Percentiles rank a stretch among this genome's conserved stretches.
Evolutionary conservation across 2,329 filamentous ascomycete species (phyloP).

Genomic region (Microdochium bolleyi): DNA sequence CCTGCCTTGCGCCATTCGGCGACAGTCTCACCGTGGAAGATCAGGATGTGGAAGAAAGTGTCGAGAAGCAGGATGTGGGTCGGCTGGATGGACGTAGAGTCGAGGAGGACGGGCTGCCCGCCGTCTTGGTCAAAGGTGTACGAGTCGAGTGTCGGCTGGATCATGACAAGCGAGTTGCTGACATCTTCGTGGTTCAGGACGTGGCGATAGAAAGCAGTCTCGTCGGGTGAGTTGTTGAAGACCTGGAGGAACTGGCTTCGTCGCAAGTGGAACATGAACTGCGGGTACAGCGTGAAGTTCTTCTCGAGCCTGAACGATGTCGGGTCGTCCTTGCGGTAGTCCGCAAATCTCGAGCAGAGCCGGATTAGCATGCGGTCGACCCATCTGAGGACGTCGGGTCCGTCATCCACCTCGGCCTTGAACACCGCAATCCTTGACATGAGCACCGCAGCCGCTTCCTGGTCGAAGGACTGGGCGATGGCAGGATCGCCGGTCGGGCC

Average conservation of each 20-base stretch:
- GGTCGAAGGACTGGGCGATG: slow-evolving; percentile 94
- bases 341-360: slow-evolving; percentile 90
- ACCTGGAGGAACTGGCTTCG: slow-evolving; percentile 97
- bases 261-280: slow-evolving; percentile 99
- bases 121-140: slow-evolving; percentile 97
- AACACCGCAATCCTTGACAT: slow-evolving; percentile 99
- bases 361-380: slow-evolving; percentile 98
- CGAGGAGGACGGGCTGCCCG: slow-evolving; percentile 84
- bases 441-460: slow-evolving; percentile 92
- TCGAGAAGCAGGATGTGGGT: slow-evolving; percentile 91
- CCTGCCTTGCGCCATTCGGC: slow-evolving; percentile 97
- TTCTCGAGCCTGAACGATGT: slow-evolving; percentile 95
- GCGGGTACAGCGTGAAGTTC: slow-evolving; percentile 97
- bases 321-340: slow-evolving; percentile 96
- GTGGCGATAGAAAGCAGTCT: slow-evolving; percentile 98
- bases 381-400: slow-evolving; percentile 96
- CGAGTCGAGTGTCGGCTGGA: slow-evolving; percentile 93
- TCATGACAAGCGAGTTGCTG: slow-evolving; percentile 96
- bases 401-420: slow-evolving; percentile 97
- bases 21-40: slow-evolving; percentile 97
- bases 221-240: slow-evolving; percentile 98
- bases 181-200: slow-evolving; percentile 97
- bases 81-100: slow-evolving; percentile 92
- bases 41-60: slow-evolving; percentile 98
- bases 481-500: slow-evolving; percentile 91